Evolutionary conservation across 306 rosid genomes (phyloP), one percentile per base, ranked within the genome.

Genomic region (Corylus heterophylla): DNA sequence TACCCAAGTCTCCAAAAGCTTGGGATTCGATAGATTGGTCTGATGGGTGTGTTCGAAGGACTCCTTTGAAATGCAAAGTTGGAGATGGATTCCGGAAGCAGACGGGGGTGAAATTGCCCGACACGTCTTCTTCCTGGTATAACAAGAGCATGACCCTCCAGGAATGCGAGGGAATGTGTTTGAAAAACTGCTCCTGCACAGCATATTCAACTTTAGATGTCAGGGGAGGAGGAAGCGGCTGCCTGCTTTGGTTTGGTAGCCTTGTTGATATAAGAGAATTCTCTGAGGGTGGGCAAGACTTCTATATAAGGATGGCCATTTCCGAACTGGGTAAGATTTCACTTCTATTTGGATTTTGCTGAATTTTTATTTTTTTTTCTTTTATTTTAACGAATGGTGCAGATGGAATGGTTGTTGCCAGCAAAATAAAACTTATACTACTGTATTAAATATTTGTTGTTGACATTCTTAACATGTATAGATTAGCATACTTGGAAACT

Each of bases 101-200:
- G 37, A 14, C 22, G 17, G 70, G 51, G 8, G 11, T 84, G 69
- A 82, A 76, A 47, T 49, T 75, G 72, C 85, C 83, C 0, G 88
- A 85, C 61, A 78, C 85, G 0, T 85, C 88, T 39, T 52, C 87
- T 1, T 80, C 87, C 0, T 84, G 84, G 87, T 84, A 35, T 67
- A 55, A 80, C 37, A 25, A 49, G 79, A 78, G 7, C 56, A 35
- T 13, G 80, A 22, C 4, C 8, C 71, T 71, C 4, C 14, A 79
- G 47, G 89, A 81, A 54, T 87, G 88, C 67, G 29, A 69, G 74
- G 68, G 29, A 42, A 2, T 20, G 11, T 85, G 88, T 69, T 35
- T 54, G 76, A 71, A 77, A 11, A 82, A 80, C 74, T 87, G 90
- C 17, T 31, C 61, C 6, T 84, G 88, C 74, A 7, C 54, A 68